Evolutionary conservation across 2,329 filamentous ascomycete genomes (phyloP).

Genomic region (Pestalotiopsis sp.): DNA sequence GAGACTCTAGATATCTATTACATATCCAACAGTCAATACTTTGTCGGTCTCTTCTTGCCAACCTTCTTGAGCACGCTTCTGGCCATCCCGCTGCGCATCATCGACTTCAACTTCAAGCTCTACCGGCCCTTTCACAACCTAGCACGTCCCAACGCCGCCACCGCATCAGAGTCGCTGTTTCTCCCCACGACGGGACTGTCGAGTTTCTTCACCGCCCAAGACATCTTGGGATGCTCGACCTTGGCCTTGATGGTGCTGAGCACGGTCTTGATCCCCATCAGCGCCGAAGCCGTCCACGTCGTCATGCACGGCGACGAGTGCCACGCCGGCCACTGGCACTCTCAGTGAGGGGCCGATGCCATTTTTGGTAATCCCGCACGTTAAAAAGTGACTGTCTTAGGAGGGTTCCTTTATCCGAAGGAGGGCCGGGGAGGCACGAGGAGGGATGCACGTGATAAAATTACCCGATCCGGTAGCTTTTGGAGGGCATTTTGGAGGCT

Average conservation of each 20-base stretch:
- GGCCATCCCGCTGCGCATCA: slow-evolving; percentile 23
- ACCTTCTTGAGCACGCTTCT: slow-evolving; percentile 25
- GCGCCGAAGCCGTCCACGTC: slow-evolving; percentile 30
- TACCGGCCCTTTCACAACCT: slow-evolving; percentile 41
- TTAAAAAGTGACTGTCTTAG: no score
- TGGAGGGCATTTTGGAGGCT: no score
- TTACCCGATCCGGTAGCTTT: no score
- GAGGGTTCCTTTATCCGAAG: no score
- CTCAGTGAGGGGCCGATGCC: no score
- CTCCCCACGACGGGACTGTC: slow-evolving; percentile 25
- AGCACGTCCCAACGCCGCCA: slow-evolving; percentile 28
- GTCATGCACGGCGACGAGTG: slow-evolving; percentile 31
- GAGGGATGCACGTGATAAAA: no score
- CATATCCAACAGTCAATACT: slow-evolving; percentile 23
- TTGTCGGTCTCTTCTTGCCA: slow-evolving; percentile 24
- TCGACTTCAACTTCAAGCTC: slow-evolving; percentile 25
- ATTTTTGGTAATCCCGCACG: no score
- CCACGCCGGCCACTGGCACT: slow-evolving; percentile 16
- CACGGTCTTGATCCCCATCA: slow-evolving; percentile 30
- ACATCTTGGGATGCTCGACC: slow-evolving; percentile 28
- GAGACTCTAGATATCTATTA: neutral
- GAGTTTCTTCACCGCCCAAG: slow-evolving; percentile 24
- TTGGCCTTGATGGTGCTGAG: slow-evolving; percentile 27
- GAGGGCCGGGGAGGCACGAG: no score
- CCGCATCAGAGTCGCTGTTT: slow-evolving; percentile 33